A percentile compares a stretch with the other conserved stretches of the same genome.
These are phyloP conservation scores for Triangularia verruculosa DNA, from an alignment of 2,329 filamentous ascomycete species.

Conservation along the genomic window DNA sequence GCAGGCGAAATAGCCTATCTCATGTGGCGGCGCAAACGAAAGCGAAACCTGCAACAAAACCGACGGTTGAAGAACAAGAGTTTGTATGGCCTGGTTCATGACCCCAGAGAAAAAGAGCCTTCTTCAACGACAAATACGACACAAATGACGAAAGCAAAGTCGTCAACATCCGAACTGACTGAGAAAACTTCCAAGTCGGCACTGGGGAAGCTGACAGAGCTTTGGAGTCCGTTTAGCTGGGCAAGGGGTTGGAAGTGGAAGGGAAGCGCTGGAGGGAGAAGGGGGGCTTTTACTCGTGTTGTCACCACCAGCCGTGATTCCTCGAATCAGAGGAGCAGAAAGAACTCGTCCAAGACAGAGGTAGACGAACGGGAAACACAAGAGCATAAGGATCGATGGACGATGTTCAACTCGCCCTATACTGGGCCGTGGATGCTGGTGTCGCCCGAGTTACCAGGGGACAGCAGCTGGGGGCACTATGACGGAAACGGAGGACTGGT, in stretches of 20 bases:
- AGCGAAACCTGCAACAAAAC: not conserved
- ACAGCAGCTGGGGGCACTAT: not conserved
- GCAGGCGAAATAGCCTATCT: constrained; percentile 13
- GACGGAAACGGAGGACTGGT: not conserved
- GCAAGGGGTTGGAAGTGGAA: not conserved
- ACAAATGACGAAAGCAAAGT: not conserved
- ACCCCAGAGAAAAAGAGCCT: not conserved
- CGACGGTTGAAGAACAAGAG: not conserved
- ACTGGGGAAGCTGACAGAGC: not conserved
- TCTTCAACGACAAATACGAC: not conserved
- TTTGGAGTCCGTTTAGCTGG: not conserved
- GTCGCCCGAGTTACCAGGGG: constrained; percentile 1
- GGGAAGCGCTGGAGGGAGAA: not conserved
- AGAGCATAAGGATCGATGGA: not conserved
- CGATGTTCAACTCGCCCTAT: not conserved
- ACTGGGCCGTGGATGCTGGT: not conserved
- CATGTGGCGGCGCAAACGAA: constrained; percentile 11
- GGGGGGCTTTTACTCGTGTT: not conserved
- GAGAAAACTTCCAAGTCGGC: not conserved
- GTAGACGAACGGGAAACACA: not conserved
- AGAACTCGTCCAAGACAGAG: not conserved
- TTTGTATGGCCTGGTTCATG: not conserved
- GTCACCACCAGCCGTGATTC: not conserved
- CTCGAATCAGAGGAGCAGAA: not conserved
- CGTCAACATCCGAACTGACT: not conserved